Evolutionary conservation across 2,329 filamentous ascomycete species (phyloP).

Genomic region (Fusarium falciforme): DNA sequence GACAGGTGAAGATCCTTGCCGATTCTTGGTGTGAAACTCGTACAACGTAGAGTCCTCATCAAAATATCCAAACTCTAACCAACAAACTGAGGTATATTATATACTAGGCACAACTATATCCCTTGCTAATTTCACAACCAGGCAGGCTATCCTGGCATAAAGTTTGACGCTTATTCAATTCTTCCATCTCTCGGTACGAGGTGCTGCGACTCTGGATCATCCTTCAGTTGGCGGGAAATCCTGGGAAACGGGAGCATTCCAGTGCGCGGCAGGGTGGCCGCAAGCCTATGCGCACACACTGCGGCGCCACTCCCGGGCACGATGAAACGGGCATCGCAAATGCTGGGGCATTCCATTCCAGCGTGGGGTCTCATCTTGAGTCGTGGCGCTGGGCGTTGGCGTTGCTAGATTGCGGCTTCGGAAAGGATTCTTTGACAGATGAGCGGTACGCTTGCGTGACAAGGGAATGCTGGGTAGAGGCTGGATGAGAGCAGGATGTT

Average conservation of each 20-base stretch:
- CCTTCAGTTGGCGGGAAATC: neutral
- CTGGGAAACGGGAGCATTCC: slow-evolving; percentile 15
- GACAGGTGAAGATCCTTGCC: neutral
- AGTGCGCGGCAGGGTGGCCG: neutral
- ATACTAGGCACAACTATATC: neutral
- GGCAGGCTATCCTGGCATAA: neutral
- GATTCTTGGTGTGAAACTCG: neutral
- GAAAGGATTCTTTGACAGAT: neutral
- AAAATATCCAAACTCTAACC: neutral
- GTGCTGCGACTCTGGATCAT: neutral
- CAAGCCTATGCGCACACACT: slow-evolving; percentile 4
- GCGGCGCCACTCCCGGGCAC: slow-evolving; percentile 33
- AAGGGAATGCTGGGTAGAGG: slow-evolving; percentile 4
- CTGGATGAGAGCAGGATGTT: neutral
- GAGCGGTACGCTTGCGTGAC: neutral
- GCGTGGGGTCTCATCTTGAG: neutral
- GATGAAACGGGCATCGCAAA: slow-evolving; percentile 25
- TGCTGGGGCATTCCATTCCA: slow-evolving; percentile 31
- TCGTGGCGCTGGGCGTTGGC: neutral
- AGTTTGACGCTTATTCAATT: neutral
- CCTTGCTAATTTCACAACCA: neutral
- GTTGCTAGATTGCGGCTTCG: neutral
- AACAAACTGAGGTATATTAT: neutral
- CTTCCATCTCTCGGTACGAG: neutral
- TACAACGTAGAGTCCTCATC: neutral